Base-by-base conservation (phyloP, 2,329 filamentous ascomycete species). In the Colletotrichum falcatum region DNA sequence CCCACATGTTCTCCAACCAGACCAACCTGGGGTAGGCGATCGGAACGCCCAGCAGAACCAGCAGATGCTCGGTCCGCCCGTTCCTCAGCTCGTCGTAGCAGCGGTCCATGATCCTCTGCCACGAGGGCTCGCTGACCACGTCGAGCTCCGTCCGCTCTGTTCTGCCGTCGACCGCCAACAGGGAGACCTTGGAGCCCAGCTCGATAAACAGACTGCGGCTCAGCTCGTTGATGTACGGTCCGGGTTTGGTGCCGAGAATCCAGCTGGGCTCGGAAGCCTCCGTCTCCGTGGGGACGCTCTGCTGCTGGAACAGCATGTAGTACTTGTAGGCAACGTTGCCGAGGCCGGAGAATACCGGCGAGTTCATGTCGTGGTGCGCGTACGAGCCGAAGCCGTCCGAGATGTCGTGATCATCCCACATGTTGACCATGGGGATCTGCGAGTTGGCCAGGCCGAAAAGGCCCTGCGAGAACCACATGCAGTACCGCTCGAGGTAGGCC, bases 271-370 rank as follows among this genome's bases (percentile, higher is more conserved):
- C 97, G 3, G 92, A 89, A 44, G 87, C 85, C 74, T 97, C 91
- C 0, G 91, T 94, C 82, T 99, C 96, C 55, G 91, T 89, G 0
- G 89, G 83, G 4, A 97, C 85, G 74, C 92, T 97, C 80, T 99
- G 97, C 75, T 99, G 96, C 80, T 99, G 96, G 83, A 99, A 99
- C 11, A 99, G 87, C 90, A 99, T 92, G 77, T 99, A 99, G 81
- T 98, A 99, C 80, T 99, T 99, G 88, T 96, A 98, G 0, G 95
- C 95, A 60, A 98, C 90, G 46, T 92, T 92, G 2, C 96, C 97
- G 11, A 99, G 81, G 0, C 97, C 96, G 2, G 91, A 92, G 78
- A 99, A 97, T 0, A 98, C 93, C 0, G 94, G 92, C 3, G 93
- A 94, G 74, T 88, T 89, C 94, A 98, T 98, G 77, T 97, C 96